These are phyloP conservation scores for Apostasia shenzhenica DNA, from an alignment of 106 monocot genomes.

Conservation along the genomic window DNA sequence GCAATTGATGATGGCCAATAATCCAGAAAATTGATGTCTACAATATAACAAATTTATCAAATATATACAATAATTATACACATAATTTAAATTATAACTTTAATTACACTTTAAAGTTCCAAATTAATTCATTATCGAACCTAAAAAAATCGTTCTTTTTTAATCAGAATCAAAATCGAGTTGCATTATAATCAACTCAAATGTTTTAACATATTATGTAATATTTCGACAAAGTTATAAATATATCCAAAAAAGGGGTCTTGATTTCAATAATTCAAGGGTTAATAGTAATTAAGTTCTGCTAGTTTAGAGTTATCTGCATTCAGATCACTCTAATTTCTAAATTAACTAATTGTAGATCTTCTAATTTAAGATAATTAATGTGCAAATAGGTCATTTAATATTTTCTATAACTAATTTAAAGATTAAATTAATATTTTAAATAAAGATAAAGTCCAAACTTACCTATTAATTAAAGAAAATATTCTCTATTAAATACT, in stretches of 20 bases:
- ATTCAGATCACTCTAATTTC: too few species aligned
- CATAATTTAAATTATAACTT: background rate
- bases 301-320: too few species aligned
- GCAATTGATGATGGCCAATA: constrained; percentile 64
- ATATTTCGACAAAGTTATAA: constrained; percentile 30
- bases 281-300: too few species aligned
- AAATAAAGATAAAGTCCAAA: too few species aligned
- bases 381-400: too few species aligned
- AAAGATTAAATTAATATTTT: too few species aligned
- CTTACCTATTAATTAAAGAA: too few species aligned
- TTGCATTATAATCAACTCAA: constrained; percentile 11
- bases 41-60: background rate
- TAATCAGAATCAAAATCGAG: constrained; percentile 1
- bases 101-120: background rate
- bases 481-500: too few species aligned
- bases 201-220: constrained; percentile 13
- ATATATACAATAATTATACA: background rate
- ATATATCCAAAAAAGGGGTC: constrained; percentile 48
- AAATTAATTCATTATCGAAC: background rate
- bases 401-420: too few species aligned
- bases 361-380: too few species aligned
- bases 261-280: background rate
- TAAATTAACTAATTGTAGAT: too few species aligned
- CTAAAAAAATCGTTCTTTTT: too few species aligned
- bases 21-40: constrained; percentile 49